Evolutionary conservation across 176 grass and related monocot genomes (phyloP), one percentile per base, ranked within the genome.

Genomic region (Oryza glumipatula): DNA sequence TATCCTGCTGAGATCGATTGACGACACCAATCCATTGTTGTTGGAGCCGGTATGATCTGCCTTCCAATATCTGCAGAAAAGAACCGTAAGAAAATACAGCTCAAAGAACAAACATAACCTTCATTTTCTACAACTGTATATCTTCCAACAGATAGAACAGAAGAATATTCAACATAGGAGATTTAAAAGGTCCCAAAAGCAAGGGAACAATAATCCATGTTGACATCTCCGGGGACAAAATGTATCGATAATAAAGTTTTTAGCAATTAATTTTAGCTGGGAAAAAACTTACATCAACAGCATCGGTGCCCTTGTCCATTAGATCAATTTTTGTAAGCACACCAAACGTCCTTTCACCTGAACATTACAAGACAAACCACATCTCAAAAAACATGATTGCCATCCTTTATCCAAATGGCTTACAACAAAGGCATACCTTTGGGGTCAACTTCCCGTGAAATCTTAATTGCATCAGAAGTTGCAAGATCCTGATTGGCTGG

Each of bases 401-500:
- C 69, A 36, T 41, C 23, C 12, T 77, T 67, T 8, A 36, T 56
- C 8, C 0, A 72, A 77, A 15, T 39, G 6, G 21, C 48, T 54
- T 73, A 58, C 72, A 65, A 80, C 32, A 80, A 54, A 63, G 12
- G 60, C 35, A 38, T 96, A 99, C 97, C 97, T 94, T 99, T 99
- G 19, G 97, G 97, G 52, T 99, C 97, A 79, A 99, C 89, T 91
- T 99, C 97, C 58, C 94, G 91, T 51, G 94, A 96, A 87, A 99
- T 96, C 85, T 99, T 99, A 82, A 99, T 99, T 67, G 97, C 97
- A 92, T 99, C 97, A 80, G 97, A 99, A 82, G 97, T 99, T 71
- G 97, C 97, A 87, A 99, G 97, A 80, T 99, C 97, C 86, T 99
- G 94, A 88, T 99, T 99, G 72, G 97, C 97, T 86, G 97, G 97